Conservation (phyloP, 441 rosid species). For the Gossypium davidsonii region DNA sequence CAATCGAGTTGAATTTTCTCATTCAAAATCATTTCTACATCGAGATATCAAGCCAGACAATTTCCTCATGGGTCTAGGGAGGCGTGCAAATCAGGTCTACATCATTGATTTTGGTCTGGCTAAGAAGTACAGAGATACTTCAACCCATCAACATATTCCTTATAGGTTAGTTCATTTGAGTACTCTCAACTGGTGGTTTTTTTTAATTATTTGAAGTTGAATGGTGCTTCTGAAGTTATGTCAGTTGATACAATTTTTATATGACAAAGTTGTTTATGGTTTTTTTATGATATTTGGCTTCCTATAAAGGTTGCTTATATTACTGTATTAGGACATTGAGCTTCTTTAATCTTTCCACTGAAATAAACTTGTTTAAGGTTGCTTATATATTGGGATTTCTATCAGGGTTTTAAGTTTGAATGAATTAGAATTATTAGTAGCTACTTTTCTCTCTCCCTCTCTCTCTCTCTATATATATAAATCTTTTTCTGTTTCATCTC, state of each 20-base stretch:
- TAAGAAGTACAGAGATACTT: constrained; percentile 85
- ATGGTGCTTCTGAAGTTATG: not conserved
- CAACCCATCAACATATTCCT: constrained; percentile 91
- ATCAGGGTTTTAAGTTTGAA: not conserved
- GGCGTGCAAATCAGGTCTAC: constrained; percentile 98
- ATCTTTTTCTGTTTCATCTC: not conserved
- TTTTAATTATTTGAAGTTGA: not conserved
- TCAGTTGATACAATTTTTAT: not conserved
- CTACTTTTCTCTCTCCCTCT: not conserved
- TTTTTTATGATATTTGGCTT: not conserved
- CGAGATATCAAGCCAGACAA: constrained; percentile 98
- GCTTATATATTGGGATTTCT: not conserved
- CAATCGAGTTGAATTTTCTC: constrained; percentile 85
- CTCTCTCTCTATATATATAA: not conserved
- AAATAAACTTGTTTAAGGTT: not conserved
- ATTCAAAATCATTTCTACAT: constrained; percentile 91
- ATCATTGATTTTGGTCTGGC: constrained; percentile 95
- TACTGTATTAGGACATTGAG: not conserved
- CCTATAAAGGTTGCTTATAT: not conserved
- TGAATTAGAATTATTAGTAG: not conserved
- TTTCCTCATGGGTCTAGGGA: constrained; percentile 95
- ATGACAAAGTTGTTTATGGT: not conserved
- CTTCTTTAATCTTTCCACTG: not conserved
- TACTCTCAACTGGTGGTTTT: not conserved
- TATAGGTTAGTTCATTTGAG: constrained; percentile 52